phyloP scores from a whole-genome alignment of 2,329 filamentous ascomycete species.

The Didymella keratinophila region DNA sequence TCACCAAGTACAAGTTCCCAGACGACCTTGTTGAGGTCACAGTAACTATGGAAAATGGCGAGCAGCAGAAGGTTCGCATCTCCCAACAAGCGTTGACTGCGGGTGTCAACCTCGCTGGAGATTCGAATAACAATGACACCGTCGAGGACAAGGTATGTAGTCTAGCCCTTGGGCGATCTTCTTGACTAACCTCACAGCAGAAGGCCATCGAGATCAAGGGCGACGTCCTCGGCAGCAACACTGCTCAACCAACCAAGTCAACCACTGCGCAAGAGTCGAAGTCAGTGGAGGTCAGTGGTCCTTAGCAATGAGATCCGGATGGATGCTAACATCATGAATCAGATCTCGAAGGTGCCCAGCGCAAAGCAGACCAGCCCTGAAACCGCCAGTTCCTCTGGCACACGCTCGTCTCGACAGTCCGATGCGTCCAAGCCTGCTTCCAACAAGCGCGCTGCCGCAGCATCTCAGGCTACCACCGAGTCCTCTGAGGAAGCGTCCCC shows the following conservation, averaged over 20 bases:
- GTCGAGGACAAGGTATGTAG: not conserved
- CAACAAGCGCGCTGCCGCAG: not conserved
- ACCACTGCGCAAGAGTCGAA: not conserved
- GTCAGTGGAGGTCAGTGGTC: not conserved
- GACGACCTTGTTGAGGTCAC: not conserved
- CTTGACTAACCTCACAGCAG: not conserved
- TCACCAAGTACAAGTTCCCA: constrained; percentile 1
- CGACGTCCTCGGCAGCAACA: not conserved
- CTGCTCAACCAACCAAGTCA: not conserved
- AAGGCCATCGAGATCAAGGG: not conserved
- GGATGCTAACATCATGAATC: not conserved
- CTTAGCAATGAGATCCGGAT: not conserved
- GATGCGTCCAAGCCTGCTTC: not conserved
- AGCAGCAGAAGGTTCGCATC: not conserved
- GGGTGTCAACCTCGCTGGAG: not conserved
- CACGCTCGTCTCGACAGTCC: not conserved
- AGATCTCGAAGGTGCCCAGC: not conserved
- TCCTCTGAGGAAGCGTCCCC: not conserved
- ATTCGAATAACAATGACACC: not conserved
- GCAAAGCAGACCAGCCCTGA: not conserved
- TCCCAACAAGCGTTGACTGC: not conserved
- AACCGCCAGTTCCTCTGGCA: not conserved
- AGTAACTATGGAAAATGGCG: not conserved
- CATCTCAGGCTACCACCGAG: not conserved
- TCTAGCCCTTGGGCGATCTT: not conserved